Evolutionary conservation across 805 yeast genomes (phyloP), one percentile per base, ranked within the genome.

Genomic region (Hanseniaspora taiwanica): DNA sequence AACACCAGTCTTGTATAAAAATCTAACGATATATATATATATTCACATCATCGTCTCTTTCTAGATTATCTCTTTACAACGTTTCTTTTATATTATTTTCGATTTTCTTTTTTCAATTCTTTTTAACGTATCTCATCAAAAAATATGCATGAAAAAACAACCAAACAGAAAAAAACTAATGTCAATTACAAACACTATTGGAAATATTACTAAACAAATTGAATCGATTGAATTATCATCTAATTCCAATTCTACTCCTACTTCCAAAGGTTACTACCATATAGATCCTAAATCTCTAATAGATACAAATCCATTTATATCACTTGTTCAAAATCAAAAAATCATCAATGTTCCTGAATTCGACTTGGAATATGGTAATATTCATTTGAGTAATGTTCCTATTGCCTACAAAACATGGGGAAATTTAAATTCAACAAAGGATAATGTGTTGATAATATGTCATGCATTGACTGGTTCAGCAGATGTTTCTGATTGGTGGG

Each of bases 401-500:
- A 82, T 91, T 18, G 98, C 97, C 2, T 91, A 82, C 64, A 89
- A 89, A 58, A 81, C 94, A 0, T 91, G 96, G 96, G 98, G 98
- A 2, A 68, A 72, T 41, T 68, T 91, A 36, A 86, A 86, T 54
- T 72, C 66, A 6, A 63, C 59, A 2, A 76, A 71, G 7, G 78
- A 77, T 48, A 91, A 91, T 55, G 86, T 79, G 44, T 65, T 91
- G 67, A 75, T 91, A n/a, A 82, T 91, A 12, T 82, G 95, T 51
- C 98, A 91, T 64, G 97, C 98, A 0, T 66, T 91, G 41, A 86
- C 97, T 0, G 98, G 98, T 0, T 85, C 96, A 0, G 73, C 95
- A 0, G 97, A 91, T 56, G 95, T 89, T 14, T 71, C 81, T 31
- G 98, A 91, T 53, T 91, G 98, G 98, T 91, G 98, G 98, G 96